Evolutionary conservation across 495 filamentous ascomycete genomes (phyloP).

Genomic region (Xylaria telfairii): DNA sequence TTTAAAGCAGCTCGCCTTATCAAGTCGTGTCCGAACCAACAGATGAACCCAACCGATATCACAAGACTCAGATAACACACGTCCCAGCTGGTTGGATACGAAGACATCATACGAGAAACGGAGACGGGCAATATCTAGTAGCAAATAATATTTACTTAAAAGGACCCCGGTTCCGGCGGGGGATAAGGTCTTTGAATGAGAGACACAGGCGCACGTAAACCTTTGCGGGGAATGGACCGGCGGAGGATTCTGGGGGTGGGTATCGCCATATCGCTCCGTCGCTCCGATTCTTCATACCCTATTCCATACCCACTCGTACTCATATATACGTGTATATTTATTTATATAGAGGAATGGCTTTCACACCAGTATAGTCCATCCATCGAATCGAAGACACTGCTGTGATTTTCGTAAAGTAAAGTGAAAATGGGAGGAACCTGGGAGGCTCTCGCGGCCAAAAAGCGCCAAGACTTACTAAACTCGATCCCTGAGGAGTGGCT

Average conservation of each 20-base stretch:
- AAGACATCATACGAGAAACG: constrained; percentile 1
- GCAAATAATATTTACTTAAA: neutral
- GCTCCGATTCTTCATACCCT: neutral
- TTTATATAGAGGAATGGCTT: neutral
- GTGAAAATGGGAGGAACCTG: constrained; percentile 38
- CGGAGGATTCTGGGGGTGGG: neutral
- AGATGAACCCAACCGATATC: neutral
- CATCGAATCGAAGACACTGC: neutral
- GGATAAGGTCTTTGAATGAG: neutral
- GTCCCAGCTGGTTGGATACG: neutral
- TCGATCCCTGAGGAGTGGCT: constrained; percentile 49
- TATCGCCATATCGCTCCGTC: neutral
- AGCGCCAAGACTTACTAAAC: constrained; percentile 41
- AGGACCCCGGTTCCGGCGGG: neutral
- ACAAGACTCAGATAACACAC: neutral
- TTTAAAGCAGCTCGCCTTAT: neutral
- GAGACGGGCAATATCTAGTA: neutral
- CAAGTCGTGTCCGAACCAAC: neutral
- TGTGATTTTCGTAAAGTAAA: neutral
- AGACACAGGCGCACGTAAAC: neutral
- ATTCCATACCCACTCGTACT: neutral
- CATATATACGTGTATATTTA: neutral
- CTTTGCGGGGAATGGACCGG: constrained; percentile 14
- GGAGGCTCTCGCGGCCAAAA: constrained; percentile 46
- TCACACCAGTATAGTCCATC: neutral